A percentile compares a stretch with the other conserved stretches of the same genome.
Evolutionary conservation across 768 basidiomycete species (phyloP).

Genomic region (Calvatia gigantea): DNA sequence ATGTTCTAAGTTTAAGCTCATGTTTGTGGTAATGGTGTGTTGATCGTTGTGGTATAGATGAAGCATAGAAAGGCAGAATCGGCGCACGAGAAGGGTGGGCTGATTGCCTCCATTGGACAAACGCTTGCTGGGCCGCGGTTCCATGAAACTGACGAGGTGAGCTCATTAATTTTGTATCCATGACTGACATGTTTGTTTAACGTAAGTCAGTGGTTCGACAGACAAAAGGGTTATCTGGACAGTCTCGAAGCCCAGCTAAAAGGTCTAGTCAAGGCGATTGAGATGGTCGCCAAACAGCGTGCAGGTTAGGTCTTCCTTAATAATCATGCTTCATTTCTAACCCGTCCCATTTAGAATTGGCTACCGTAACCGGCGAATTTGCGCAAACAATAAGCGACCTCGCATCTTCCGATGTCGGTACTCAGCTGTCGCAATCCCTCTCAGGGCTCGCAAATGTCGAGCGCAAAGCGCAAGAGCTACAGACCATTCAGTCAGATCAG

Average conservation of each 20-base stretch:
- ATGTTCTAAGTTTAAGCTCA: slow-evolving; percentile 26
- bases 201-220: slow-evolving; percentile 82
- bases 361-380: slow-evolving; percentile 74
- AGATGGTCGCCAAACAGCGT: slow-evolving; percentile 80
- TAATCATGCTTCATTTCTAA: background rate
- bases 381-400: slow-evolving; percentile 68
- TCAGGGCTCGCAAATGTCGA: slow-evolving; percentile 72
- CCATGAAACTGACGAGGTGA: slow-evolving; percentile 83
- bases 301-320: slow-evolving; percentile 38
- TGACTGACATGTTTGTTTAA: slow-evolving; percentile 3
- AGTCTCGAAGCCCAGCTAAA: slow-evolving; percentile 87
- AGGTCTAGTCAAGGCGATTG: slow-evolving; percentile 82
- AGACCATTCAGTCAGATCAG: slow-evolving; percentile 72
- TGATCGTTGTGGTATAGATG: slow-evolving; percentile 48
- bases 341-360: slow-evolving; percentile 49
- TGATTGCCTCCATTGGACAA: slow-evolving; percentile 82
- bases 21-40: background rate
- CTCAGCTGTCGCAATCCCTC: slow-evolving; percentile 68
- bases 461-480: slow-evolving; percentile 67
- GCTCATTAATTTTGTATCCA: background rate
- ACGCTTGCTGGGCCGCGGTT: slow-evolving; percentile 77
- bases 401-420: slow-evolving; percentile 71
- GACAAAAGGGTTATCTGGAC: slow-evolving; percentile 81
- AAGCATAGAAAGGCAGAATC: slow-evolving; percentile 83
- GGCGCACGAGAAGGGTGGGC: slow-evolving; percentile 73